Conservation (phyloP, 2,329 filamentous ascomycete species). For the Ascochyta lentis region DNA sequence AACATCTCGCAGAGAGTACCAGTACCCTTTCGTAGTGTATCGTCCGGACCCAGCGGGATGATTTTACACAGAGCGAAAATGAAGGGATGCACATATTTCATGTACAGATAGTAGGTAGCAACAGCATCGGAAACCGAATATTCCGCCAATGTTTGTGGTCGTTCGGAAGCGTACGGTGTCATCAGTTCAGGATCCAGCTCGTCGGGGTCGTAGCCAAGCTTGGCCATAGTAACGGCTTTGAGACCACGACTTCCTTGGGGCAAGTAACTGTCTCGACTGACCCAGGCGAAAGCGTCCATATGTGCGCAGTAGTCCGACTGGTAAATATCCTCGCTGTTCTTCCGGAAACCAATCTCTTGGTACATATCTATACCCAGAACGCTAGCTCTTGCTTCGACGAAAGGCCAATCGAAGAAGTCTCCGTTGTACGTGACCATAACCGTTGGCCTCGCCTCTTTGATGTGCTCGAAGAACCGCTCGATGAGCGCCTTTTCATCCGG, state of each 20-base stretch:
- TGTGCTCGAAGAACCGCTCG: conserved; percentile 92
- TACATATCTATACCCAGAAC: conserved; percentile 99
- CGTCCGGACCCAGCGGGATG: conserved; percentile 89
- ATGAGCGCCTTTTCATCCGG: conserved; percentile 86
- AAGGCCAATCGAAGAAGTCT: conserved; percentile 99
- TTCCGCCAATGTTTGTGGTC: conserved; percentile 92
- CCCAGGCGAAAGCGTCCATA: conserved; percentile 99
- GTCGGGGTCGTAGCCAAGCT: conserved; percentile 97
- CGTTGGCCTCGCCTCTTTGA: conserved; percentile 92
- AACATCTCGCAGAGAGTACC: conserved; percentile 99
- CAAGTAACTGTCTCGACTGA: conserved; percentile 96
- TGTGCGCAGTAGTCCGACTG: conserved; percentile 95
- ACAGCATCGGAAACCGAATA: conserved; percentile 99
- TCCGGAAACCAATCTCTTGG: conserved; percentile 94
- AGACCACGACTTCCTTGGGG: conserved; percentile 96
- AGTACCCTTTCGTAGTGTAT: conserved; percentile 92
- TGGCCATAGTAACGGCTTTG: conserved; percentile 97
- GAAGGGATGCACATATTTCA: conserved; percentile 99
- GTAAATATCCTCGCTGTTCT: conserved; percentile 94
- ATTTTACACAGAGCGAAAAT: conserved; percentile 99
- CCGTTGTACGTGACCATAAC: conserved; percentile 99
- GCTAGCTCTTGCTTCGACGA: conserved; percentile 91
- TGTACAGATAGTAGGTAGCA: conserved; percentile 98
- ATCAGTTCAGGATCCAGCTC: conserved; percentile 97
- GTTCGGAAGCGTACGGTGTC: conserved; percentile 85